Base-by-base conservation (phyloP, 805 yeast species). In the Ogataea corticis region DNA sequence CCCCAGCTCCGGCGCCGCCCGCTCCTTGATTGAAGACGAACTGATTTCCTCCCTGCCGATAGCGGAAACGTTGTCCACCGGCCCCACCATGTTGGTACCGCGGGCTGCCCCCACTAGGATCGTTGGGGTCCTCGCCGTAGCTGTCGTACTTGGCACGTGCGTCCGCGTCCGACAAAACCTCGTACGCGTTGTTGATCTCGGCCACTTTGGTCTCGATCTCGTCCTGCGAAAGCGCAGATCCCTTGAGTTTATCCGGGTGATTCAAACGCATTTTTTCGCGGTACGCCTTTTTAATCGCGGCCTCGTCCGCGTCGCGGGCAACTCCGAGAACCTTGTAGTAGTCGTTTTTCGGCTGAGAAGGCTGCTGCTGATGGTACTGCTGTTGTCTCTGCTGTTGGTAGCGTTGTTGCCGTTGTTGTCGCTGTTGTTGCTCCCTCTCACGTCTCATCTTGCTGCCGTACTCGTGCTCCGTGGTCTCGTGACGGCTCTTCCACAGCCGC, bases 101-200 rank as follows among this genome's bases (percentile, higher is more conserved):
- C 13, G 4, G 13, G 6, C 25, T 9, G 9, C 44, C 42, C 21
- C 45, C 39, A 7, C 6, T 14, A 15, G 55, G 52, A 38, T 55
- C 64, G 32, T 54, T 55, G 12, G 59, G 61, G 34, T 60, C 63
- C 12, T 50, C 51, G 3, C 66, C 62, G 28, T 42, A 55, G 13
- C 44, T 39, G 61, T 91, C 96, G 58, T 86, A 92, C 38, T 81
- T 76, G 36, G 70, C 76, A 48, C 82, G 76, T 48, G 77, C 69
- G 36, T 81, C 85, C 2, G 79, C 78, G 54, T 86, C 81, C 9
- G 90, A 78, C 30, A 92, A 71, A 2, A 85, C 83, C 61, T 90
- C 97, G 65, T 94, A 90, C 0, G 98, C 98, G 60, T 86, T 88
- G 65, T 92, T 94, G 51, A 92, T 87, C 44, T 85, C 91, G 38